Evolutionary conservation across 108 stramenopile species (phyloP).

Genomic region (Schizochytrium sp.): DNA sequence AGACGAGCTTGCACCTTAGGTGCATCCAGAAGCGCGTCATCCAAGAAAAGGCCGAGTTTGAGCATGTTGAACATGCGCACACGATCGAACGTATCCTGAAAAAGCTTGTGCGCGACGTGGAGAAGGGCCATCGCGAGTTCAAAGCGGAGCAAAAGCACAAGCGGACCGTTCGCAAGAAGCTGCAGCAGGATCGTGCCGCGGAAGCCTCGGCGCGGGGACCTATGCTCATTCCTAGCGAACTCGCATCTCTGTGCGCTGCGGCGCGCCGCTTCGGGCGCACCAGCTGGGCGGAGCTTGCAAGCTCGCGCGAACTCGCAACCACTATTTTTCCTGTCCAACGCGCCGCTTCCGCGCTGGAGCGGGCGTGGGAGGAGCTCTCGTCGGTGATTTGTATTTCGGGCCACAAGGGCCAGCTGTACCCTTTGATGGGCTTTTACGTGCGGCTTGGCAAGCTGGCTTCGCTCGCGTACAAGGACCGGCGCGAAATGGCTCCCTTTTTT

Average conservation of each 20-base stretch:
- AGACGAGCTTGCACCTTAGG: not conserved
- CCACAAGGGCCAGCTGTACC: not conserved
- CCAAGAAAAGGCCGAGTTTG: not conserved
- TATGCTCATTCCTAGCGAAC: not conserved
- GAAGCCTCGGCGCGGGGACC: not conserved
- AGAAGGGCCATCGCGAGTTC: not conserved
- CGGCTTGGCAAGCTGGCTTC: not conserved
- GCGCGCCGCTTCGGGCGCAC: not conserved
- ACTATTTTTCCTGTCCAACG: not conserved
- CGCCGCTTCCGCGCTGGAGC: not conserved
- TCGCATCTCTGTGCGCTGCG: not conserved
- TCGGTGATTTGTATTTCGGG: not conserved
- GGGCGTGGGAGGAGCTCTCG: not conserved
- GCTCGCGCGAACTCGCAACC: not conserved
- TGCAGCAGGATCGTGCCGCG: not conserved
- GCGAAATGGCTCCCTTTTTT: not conserved
- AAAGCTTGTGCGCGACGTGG: not conserved
- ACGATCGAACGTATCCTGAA: not conserved
- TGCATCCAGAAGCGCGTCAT: not conserved
- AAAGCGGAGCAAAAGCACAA: not conserved
- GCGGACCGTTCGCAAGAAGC: not conserved
- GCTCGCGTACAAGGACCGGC: not conserved
- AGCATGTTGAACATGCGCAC: not conserved
- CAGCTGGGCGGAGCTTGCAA: not conserved
- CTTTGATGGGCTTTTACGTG: not conserved